Conservation (phyloP, 177 flowering plant species). For the Vitis hybrid region DNA sequence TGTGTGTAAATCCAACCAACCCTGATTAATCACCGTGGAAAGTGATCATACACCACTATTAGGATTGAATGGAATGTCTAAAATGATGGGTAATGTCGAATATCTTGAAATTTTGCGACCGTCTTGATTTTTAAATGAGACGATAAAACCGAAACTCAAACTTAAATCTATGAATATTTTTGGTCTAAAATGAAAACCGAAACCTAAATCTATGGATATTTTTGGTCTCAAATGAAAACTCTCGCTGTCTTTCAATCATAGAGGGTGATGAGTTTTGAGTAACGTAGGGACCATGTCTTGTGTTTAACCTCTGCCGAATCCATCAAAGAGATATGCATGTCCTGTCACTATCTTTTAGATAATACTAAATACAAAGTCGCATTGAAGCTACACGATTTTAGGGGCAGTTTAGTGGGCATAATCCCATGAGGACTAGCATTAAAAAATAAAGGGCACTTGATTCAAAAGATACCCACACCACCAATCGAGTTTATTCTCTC, state of each 20-base stretch:
- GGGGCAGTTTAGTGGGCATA: slow-evolving; percentile 38
- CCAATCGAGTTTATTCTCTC: not conserved
- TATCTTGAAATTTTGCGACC: no score
- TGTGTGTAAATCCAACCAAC: no score
- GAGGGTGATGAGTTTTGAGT: slow-evolving; percentile 6
- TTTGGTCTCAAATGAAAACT: not conserved
- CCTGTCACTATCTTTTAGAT: slow-evolving; percentile 28
- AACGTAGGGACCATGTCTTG: slow-evolving; percentile 29
- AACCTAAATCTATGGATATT: no score
- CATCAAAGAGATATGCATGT: slow-evolving; percentile 23
- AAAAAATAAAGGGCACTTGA: slow-evolving; percentile 5
- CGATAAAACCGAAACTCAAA: not conserved
- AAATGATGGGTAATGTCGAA: no score
- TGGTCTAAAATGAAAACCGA: no score
- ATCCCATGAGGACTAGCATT: slow-evolving; percentile 15
- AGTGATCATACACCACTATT: no score
- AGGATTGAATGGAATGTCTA: no score
- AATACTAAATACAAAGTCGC: slow-evolving; percentile 1
- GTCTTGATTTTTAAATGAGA: no score
- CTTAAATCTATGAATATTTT: not conserved
- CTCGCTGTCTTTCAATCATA: not conserved
- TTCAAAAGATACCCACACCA: not conserved
- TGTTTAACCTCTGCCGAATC: slow-evolving; percentile 20
- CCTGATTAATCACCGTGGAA: no score
- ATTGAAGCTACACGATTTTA: slow-evolving; percentile 5